phyloP scores from a whole-genome alignment of 148 eudicot genomes.

The Drosera capensis region DNA sequence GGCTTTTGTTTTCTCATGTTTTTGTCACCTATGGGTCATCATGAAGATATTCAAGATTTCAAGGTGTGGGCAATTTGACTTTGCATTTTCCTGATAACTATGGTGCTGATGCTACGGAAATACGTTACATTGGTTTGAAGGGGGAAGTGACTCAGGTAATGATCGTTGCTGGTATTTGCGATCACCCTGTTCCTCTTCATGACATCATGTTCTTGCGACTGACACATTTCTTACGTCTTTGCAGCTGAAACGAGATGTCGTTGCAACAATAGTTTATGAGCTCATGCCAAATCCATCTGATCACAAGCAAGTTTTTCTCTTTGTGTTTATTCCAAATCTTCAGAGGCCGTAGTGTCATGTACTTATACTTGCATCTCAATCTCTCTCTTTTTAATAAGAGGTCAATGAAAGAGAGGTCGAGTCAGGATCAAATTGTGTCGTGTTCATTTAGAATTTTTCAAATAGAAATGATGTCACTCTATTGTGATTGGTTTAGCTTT shows the following conservation, averaged over 20 bases:
- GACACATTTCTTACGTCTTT: not conserved
- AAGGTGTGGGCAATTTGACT: conserved; percentile 84
- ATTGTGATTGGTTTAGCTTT: too few relatives aligned
- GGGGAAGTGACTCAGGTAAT: conserved; percentile 97
- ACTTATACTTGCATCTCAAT: too few relatives aligned
- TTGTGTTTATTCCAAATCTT: not conserved
- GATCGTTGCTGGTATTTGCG: not conserved
- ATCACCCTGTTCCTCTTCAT: not conserved
- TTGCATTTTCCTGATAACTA: conserved; percentile 88
- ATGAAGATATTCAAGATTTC: conserved; percentile 75
- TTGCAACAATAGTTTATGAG: conserved; percentile 85
- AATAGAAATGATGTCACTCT: too few relatives aligned
- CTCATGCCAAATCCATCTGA: conserved; percentile 96
- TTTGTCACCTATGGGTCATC: not conserved
- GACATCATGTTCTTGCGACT: not conserved
- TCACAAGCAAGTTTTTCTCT: conserved; percentile 65
- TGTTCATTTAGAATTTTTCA: too few relatives aligned
- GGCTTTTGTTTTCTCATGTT: not conserved
- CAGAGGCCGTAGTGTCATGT: too few relatives aligned
- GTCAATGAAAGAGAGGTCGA: too few relatives aligned
- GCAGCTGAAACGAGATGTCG: conserved; percentile 95
- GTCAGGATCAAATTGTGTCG: too few relatives aligned
- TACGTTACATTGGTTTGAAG: conserved; percentile 90
- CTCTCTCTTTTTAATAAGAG: too few relatives aligned
- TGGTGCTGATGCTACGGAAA: conserved; percentile 82